Conservation (phyloP, 1,284 basidiomycete genomes). For the Heterobasidion parviporum region DNA sequence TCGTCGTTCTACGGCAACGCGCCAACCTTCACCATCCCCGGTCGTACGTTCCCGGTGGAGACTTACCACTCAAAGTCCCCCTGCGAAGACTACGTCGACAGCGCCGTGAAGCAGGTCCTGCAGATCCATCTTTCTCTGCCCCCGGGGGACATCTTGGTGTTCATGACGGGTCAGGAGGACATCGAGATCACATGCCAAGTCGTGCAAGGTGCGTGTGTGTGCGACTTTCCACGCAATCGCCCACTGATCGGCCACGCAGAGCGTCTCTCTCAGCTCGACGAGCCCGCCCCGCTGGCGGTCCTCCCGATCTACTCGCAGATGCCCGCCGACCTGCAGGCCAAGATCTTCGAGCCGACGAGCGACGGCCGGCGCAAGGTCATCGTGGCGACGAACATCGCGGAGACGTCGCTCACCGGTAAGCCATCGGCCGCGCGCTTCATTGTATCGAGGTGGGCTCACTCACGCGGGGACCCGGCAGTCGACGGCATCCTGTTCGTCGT, state of each 20-base stretch:
- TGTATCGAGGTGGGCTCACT: not conserved
- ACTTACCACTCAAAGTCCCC: slow-evolving; percentile 94
- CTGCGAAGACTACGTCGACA: slow-evolving; percentile 98
- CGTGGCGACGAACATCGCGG: slow-evolving; percentile 98
- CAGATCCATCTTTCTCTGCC: slow-evolving; percentile 93
- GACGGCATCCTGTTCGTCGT: slow-evolving; percentile 98
- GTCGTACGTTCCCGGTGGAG: slow-evolving; percentile 98
- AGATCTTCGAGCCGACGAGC: slow-evolving; percentile 93
- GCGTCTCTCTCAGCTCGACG: slow-evolving; percentile 85
- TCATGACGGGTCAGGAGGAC: slow-evolving; percentile 99
- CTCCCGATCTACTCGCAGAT: slow-evolving; percentile 99
- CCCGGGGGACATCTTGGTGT: slow-evolving; percentile 94
- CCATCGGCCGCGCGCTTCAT: not conserved
- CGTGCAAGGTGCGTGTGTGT: slow-evolving; percentile 57
- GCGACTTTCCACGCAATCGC: slow-evolving; percentile 15
- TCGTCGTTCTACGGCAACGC: slow-evolving; percentile 93
- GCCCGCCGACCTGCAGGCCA: slow-evolving; percentile 97
- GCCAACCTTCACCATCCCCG: slow-evolving; percentile 94
- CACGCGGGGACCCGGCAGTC: slow-evolving; percentile 45
- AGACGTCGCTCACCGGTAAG: slow-evolving; percentile 90
- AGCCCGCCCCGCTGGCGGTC: slow-evolving; percentile 80
- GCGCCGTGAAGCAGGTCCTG: slow-evolving; percentile 94
- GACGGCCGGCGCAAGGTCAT: slow-evolving; percentile 96
- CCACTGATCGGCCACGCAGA: slow-evolving; percentile 45
- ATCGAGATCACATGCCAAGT: slow-evolving; percentile 95